Evolutionary conservation across 805 yeast species (phyloP), one percentile per base, ranked within the genome.

Genomic region (Brettanomyces sp.): DNA sequence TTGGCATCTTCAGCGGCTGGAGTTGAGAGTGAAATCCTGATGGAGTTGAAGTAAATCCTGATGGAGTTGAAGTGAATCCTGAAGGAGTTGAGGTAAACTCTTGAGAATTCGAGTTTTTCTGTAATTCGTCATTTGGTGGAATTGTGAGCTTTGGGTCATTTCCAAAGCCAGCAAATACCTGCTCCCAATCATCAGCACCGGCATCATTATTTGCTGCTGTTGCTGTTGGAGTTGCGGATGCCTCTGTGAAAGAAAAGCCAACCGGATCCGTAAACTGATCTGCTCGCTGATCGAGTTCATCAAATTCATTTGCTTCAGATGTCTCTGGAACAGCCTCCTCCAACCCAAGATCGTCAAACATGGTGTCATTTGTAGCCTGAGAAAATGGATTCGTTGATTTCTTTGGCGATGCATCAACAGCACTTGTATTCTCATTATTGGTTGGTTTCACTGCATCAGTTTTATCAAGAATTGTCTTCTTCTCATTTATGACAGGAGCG

Each of bases 121-220:
- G 18, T 18, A 18, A 18, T 18, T 18, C 18, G 18, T 35, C 37
- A 35, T 35, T 18, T 35, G 37, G 8, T 8, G 37, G n/a, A 28
- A 9, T 9, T 28, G 32, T 28, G 32, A 28, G 7, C 32, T 28
- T 28, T 35, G 62, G 65, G 52, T 62, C 71, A 52, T 82, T 83
- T 14, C 91, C 90, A 60, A 86, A 85, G 0, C 95, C 95, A 3
- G 95, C 91, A 67, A 89, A 89, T 24, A 89, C 74, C 65, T 87
- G 90, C 57, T 89, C 96, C 97, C 97, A 89, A 62, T 89, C 97
- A 56, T 87, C 95, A 3, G 32, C 36, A 45, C 58, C 67, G 4
- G 73, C 71, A 32, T 71, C 71, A 25, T 48, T 33, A 4, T n/a
- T 39, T 36, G 35, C 41, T 36, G 33, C 43, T 22, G 45, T 46